These are phyloP conservation scores for Aaosphaeria arxii DNA, from an alignment of 2,329 filamentous ascomycete species.

Conservation along the genomic window DNA sequence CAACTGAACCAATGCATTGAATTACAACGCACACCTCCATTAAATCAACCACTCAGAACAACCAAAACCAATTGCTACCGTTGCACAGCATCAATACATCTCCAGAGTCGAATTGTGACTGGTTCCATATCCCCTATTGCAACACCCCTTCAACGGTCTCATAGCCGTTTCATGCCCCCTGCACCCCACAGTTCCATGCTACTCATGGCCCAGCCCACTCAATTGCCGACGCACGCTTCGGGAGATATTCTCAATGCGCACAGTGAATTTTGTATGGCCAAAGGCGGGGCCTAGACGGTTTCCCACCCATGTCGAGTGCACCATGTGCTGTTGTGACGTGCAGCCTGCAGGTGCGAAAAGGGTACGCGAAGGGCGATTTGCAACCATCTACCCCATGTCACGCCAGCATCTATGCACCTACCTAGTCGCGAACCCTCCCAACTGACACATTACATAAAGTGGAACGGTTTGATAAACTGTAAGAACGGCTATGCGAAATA, in stretches of 20 bases:
- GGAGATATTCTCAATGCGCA: neutral
- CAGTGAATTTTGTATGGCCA: neutral
- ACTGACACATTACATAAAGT: too few relatives aligned
- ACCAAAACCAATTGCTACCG: neutral
- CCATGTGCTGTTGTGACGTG: neutral
- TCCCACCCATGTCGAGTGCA: neutral
- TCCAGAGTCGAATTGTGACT: neutral
- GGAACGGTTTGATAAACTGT: too few relatives aligned
- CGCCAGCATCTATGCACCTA: too few relatives aligned
- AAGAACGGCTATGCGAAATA: too few relatives aligned
- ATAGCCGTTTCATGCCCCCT: slow-evolving; percentile 7
- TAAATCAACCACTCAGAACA: too few relatives aligned
- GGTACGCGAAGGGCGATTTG: neutral
- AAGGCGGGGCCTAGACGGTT: neutral
- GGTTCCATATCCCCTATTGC: neutral
- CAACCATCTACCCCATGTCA: too few relatives aligned
- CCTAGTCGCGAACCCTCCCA: too few relatives aligned
- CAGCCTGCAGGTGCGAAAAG: neutral
- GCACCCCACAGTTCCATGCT: slow-evolving; percentile 6
- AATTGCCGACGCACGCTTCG: slow-evolving; percentile 1
- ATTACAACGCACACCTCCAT: too few relatives aligned
- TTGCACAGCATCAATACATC: neutral
- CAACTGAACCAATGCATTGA: too few relatives aligned
- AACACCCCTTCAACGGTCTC: slow-evolving; percentile 5
- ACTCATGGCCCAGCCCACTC: neutral